Evolutionary conservation across 2,329 filamentous ascomycete genomes (phyloP).

Genomic region (Rhynchosporium agropyri): DNA sequence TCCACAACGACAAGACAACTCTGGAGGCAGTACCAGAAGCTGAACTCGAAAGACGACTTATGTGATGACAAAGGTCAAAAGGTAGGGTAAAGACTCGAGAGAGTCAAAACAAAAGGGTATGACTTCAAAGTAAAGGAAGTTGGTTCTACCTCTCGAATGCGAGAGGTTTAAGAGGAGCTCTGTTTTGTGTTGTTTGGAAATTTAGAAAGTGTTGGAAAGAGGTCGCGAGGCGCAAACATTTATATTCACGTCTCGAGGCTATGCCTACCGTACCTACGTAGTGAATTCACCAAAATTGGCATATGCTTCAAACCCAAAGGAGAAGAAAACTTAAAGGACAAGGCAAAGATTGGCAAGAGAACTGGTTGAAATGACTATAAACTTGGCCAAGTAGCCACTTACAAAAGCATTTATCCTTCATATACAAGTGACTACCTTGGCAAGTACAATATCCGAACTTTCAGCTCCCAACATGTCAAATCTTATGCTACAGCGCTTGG

Average conservation of each 20-base stretch:
- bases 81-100: neutral
- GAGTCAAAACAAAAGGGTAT: neutral
- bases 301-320: neutral
- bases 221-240: neutral
- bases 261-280: neutral
- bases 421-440: no score
- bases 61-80: neutral
- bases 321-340: no score
- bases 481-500: neutral
- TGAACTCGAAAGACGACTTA: neutral
- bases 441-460: no score
- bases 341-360: no score
- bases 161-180: neutral
- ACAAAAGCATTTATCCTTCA: no score
- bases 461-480: no score
- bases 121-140: neutral
- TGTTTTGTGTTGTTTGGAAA: neutral
- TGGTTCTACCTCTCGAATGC: neutral
- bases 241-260: neutral
- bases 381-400: no score
- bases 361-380: no score
- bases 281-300: neutral
- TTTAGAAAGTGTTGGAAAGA: neutral
- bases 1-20: neutral
- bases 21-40: neutral